phyloP scores from a whole-genome alignment of 495 filamentous ascomycete species.

The Corynascus novoguineensis region DNA sequence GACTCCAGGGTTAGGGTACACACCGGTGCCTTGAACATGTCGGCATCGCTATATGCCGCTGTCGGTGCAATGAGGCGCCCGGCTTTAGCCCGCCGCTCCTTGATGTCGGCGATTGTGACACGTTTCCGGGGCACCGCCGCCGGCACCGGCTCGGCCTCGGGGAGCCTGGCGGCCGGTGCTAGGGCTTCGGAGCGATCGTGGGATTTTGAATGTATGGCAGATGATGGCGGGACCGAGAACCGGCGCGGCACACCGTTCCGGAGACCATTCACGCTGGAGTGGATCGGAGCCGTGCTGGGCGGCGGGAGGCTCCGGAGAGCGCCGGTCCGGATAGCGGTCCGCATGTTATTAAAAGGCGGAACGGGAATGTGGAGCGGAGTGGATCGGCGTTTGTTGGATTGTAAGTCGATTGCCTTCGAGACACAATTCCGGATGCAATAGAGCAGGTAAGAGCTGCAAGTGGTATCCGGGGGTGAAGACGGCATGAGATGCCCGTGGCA shows the following conservation, averaged over 20 bases:
- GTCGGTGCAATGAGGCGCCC: constrained; percentile 65
- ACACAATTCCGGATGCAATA: not conserved
- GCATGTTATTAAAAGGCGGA: constrained; percentile 2
- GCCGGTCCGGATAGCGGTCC: constrained; percentile 7
- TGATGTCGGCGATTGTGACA: constrained; percentile 65
- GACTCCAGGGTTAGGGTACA: constrained; percentile 24
- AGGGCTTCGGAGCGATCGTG: constrained; percentile 17
- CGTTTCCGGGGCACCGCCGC: constrained; percentile 33
- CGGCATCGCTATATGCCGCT: constrained; percentile 70
- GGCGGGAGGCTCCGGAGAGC: constrained; percentile 1
- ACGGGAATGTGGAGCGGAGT: not conserved
- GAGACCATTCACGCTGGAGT: not conserved
- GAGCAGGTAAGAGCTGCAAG: not conserved
- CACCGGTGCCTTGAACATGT: constrained; percentile 76
- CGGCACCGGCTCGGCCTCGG: constrained; percentile 15
- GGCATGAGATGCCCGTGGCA: not conserved
- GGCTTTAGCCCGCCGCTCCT: constrained; percentile 60
- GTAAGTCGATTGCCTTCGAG: not conserved
- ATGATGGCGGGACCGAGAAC: not conserved
- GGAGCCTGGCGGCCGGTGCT: constrained; percentile 19
- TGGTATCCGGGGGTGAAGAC: not conserved
- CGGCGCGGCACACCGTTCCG: not conserved
- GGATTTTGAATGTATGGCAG: constrained; percentile 19
- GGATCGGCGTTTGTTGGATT: not conserved
- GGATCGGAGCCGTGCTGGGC: not conserved